These are phyloP conservation scores for Lithocarpus polystachyus DNA, from an alignment of 306 rosid genomes.

Conservation along the genomic window DNA sequence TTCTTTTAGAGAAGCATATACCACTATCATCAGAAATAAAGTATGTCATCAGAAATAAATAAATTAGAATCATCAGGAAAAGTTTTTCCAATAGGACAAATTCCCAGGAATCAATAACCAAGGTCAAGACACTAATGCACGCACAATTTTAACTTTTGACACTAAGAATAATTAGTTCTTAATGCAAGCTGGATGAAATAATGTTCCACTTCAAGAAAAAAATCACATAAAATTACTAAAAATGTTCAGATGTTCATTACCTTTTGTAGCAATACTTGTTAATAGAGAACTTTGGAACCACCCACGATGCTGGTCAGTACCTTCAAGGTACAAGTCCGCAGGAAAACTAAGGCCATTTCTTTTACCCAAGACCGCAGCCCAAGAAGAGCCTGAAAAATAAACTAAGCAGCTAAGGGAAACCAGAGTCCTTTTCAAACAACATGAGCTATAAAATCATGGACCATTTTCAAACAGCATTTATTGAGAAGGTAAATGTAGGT, in stretches of 20 bases:
- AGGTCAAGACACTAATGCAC: neutral
- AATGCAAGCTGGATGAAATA: neutral
- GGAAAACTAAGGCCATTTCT: slow-evolving; percentile 69
- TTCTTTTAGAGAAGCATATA: neutral
- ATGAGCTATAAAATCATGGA: slow-evolving; percentile 2
- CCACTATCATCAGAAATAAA: neutral
- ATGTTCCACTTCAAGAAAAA: neutral
- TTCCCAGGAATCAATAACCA: neutral
- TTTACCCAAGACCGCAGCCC: slow-evolving; percentile 92
- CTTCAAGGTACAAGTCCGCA: slow-evolving; percentile 95
- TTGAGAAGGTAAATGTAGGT: neutral
- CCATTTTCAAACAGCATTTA: neutral
- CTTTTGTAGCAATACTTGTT: slow-evolving; percentile 89
- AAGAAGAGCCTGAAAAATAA: slow-evolving; percentile 86
- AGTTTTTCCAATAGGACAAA: neutral
- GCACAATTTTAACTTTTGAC: neutral
- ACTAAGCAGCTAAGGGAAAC: slow-evolving; percentile 19
- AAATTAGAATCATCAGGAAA: neutral
- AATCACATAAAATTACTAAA: neutral
- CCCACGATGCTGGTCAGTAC: slow-evolving; percentile 99
- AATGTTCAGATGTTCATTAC: slow-evolving; percentile 35
- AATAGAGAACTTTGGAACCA: slow-evolving; percentile 99
- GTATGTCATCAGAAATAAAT: neutral
- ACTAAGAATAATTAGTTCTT: neutral
- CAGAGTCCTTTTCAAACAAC: slow-evolving; percentile 18